These are phyloP conservation scores for Metschnikowia proteae DNA, from an alignment of 805 yeast genomes.

Conservation along the genomic window DNA sequence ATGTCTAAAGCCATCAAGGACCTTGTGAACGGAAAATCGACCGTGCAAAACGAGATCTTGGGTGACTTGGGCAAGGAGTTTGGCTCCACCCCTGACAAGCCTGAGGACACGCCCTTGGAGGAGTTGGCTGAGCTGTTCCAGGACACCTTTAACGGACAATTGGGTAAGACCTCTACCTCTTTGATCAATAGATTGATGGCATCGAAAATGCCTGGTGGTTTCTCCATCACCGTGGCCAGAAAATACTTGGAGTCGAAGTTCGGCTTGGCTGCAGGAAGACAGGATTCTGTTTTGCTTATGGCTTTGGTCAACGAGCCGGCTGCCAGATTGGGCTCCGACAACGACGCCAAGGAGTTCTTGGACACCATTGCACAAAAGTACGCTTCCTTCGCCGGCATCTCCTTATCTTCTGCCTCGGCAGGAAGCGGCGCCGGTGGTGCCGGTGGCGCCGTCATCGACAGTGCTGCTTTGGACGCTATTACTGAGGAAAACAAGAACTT, in stretches of 20 bases:
- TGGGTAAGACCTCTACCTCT: slow-evolving; percentile 92
- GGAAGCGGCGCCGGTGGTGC: slow-evolving; percentile 50
- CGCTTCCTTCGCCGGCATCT: slow-evolving; percentile 77
- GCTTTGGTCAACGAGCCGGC: slow-evolving; percentile 92
- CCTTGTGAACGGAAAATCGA: slow-evolving; percentile 96
- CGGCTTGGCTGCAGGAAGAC: slow-evolving; percentile 93
- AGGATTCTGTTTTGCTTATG: slow-evolving; percentile 78
- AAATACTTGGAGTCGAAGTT: slow-evolving; percentile 87
- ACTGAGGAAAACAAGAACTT: slow-evolving; percentile 66
- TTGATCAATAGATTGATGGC: slow-evolving; percentile 88
- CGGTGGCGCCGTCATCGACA: slow-evolving; percentile 86
- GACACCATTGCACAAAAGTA: slow-evolving; percentile 81
- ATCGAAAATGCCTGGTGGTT: slow-evolving; percentile 99
- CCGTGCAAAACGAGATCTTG: slow-evolving; percentile 95
- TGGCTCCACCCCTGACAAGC: slow-evolving; percentile 97
- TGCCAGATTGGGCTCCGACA: slow-evolving; percentile 77
- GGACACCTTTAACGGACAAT: slow-evolving; percentile 79
- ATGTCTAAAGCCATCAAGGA: slow-evolving; percentile 93
- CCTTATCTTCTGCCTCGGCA: slow-evolving; percentile 64
- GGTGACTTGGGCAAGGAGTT: slow-evolving; percentile 99
- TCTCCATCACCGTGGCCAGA: slow-evolving; percentile 86
- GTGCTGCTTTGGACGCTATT: slow-evolving; percentile 88
- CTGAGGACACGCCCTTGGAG: slow-evolving; percentile 94
- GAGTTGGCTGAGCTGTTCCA: slow-evolving; percentile 96
- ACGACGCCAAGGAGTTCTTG: slow-evolving; percentile 86